Evolutionary conservation across 2,329 filamentous ascomycete species (phyloP), one percentile per base, ranked within the genome.

Genomic region (Acrodontium crateriforme): DNA sequence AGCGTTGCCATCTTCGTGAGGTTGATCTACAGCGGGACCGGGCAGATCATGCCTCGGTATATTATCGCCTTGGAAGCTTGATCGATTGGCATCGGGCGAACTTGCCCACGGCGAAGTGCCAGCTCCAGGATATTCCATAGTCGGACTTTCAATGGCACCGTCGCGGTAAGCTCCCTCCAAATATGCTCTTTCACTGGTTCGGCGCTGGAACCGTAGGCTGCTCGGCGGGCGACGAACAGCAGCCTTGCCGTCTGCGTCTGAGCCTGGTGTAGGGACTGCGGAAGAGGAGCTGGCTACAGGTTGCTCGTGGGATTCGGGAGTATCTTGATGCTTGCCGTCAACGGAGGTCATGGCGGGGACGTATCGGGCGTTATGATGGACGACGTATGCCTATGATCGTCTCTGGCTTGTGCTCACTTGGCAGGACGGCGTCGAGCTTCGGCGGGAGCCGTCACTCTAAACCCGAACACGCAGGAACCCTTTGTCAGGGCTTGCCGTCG

Each of bases 51-150:
- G 41, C 16, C 41, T 29, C 14, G 44, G 37, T 9, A 46, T 31
- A 11, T 16, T 30, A 21, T 47, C 44, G 36, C 60, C 58, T 24
- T 59, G 57, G 24, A 67, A 64, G 34, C 56, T 53, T 32, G 50
- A 47, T 29, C 58, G 60, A 50, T 52, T 66, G 50, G 53, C 65
- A 41, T 61, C 62, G 32, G 69, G 70, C 28, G 70, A 68, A 9
- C 62, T 63, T 8, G 65, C 73, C 75, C 75, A 80, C 29, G 75
- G 75, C 18, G 72, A 76, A 31, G 60, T 42, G 18, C 60, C 59
- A 24, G 68, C 39, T 5, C 33, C 38, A 31, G 72, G 73, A 52
- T 79, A 80, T 50, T 80, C 75, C 75, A 80, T 80, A 24, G 36
- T 44, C 12, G 44, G 39, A 7, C 42, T 42, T n/a, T n/a, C n/a